These are phyloP conservation scores for Candolleomyces eurysporus DNA, from an alignment of 768 basidiomycete species.

Conservation along the genomic window DNA sequence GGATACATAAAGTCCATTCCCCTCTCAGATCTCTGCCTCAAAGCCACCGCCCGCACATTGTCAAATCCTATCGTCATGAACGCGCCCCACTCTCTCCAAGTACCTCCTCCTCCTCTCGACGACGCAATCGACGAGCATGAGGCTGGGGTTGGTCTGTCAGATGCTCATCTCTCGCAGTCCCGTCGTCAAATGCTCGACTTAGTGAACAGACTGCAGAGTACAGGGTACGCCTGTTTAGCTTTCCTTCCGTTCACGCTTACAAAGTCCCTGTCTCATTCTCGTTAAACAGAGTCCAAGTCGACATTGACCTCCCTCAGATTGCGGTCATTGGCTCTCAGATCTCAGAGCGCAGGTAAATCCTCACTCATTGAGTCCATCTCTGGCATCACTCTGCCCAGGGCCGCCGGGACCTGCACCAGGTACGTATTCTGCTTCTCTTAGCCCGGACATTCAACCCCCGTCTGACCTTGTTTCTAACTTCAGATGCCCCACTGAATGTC, in stretches of 20 bases:
- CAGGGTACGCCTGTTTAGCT: conserved; percentile 43
- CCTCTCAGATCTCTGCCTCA: no score
- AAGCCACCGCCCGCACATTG: no score
- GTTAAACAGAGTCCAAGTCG: conserved; percentile 54
- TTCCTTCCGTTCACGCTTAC: not conserved
- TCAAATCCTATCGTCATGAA: no score
- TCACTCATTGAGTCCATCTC: conserved; percentile 66
- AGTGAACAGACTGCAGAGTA: conserved; percentile 57
- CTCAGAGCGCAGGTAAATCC: conserved; percentile 63
- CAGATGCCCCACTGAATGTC: conserved; percentile 60
- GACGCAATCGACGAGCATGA: not conserved
- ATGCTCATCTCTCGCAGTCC: conserved; percentile 35
- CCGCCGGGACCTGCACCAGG: conserved; percentile 61
- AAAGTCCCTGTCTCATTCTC: not conserved
- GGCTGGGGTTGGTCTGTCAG: conserved; percentile 48
- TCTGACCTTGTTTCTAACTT: not conserved
- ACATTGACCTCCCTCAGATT: conserved; percentile 73
- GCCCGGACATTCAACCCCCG: not conserved
- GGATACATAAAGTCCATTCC: no score
- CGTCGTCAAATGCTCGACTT: conserved; percentile 56
- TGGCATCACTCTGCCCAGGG: conserved; percentile 37
- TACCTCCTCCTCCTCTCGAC: no score
- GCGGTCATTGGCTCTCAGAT: conserved; percentile 69
- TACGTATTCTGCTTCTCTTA: conserved; percentile 16
- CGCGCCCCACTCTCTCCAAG: no score